Conservation (phyloP, 2,329 filamentous ascomycete genomes). For the Leptographium procerum region DNA sequence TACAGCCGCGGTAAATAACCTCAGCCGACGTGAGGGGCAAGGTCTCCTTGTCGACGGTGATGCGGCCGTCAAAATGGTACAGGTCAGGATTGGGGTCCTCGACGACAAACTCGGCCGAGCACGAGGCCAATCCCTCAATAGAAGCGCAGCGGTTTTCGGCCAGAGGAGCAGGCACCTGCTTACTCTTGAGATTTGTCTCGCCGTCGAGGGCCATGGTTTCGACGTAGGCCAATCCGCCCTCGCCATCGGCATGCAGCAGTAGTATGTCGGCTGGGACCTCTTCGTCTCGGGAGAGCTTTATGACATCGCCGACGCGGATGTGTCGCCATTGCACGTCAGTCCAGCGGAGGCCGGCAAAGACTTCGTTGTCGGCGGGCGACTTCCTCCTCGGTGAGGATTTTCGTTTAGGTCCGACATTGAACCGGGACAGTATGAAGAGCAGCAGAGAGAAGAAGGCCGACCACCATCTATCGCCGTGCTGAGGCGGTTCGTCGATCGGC, state of each 20-base stretch:
- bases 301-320: constrained; percentile 37
- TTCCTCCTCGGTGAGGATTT: neutral
- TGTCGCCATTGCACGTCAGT: constrained; percentile 30
- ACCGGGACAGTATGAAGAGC: neutral
- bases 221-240: constrained; percentile 70
- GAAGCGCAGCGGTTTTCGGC: constrained; percentile 43
- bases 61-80: constrained; percentile 63
- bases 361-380: constrained; percentile 35
- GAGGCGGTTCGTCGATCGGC: neutral
- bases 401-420: neutral
- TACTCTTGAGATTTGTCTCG: constrained; percentile 72
- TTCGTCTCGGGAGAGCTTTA: constrained; percentile 54
- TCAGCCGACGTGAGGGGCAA: constrained; percentile 68
- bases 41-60: constrained; percentile 45
- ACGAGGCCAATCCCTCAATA: constrained; percentile 40
- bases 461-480: neutral
- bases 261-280: constrained; percentile 74
- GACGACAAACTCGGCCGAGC: constrained; percentile 52
- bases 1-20: constrained; percentile 76
- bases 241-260: constrained; percentile 64
- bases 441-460: neutral
- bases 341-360: constrained; percentile 42
- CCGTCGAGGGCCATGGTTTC: constrained; percentile 79
- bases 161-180: constrained; percentile 48
- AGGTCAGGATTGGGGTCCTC: constrained; percentile 71